Base-by-base conservation (phyloP, 2,329 filamentous ascomycete species). In the Fusarium begoniae region DNA sequence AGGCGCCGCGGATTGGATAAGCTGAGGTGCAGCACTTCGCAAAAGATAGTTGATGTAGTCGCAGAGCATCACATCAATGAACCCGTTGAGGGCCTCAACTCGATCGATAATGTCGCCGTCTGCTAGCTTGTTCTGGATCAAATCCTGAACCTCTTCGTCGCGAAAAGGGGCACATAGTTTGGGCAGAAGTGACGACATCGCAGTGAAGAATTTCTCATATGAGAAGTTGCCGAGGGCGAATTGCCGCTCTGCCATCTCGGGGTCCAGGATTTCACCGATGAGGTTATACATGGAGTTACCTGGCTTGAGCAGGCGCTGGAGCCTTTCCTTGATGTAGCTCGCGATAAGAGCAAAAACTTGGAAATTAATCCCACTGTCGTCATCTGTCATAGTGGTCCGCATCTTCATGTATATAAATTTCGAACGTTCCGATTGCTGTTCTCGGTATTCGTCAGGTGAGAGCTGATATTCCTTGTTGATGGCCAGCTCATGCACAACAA, bases 11-110 rank as follows among this genome's bases (percentile, higher is more conserved):
- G 93, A 91, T 72, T 92, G 89, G 61, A 94, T 90, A 59, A 96
- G 87, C 11, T 90, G 89, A 1, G 93, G 92, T 4, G 92, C 92
- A 1, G 91, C 91, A 35, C 92, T 88, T 80, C 91, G 90, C 56
- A 96, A 85, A 76, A 95, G 87, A 79, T 94, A 96, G 80, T 96
- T 96, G 68, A 93, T 92, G 78, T 95, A 95, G 77, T 96, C 94
- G 66, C 94, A 90, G 30, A 93, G 89, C 84, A 96, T 91, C 41
- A 92, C 84, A 77, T 96, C 92, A 63, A 95, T 93, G 75, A 94
- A 92, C 37, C 90, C 89, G 61, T 94, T 89, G 5, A 96, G 85
- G 20, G 92, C 91, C 82, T 94, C 92, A 2, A 96, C 87, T 71
- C 94, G 91, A 78, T 93, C 91, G 22, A 95, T 92, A 77, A 95